A percentile compares a stretch with the other conserved stretches of the same genome.
Conservation (phyloP, 495 filamentous ascomycete genomes). For the Platismatia glauca region DNA sequence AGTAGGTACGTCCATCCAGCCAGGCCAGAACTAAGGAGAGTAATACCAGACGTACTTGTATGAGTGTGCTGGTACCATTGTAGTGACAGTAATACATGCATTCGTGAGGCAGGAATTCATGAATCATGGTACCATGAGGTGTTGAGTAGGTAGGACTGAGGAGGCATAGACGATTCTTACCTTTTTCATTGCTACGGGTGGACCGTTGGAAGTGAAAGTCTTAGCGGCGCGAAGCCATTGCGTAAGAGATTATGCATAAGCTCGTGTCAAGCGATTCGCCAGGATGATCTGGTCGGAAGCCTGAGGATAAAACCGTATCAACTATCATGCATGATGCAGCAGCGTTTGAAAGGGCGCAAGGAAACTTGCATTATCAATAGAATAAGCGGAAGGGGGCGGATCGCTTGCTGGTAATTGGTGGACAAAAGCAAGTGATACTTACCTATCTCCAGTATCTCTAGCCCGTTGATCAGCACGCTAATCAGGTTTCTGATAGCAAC, state of each 20-base stretch:
- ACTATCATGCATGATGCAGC: not conserved
- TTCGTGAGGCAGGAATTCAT: too few relatives aligned
- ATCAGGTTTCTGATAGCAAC: constrained; percentile 3
- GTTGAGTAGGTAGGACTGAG: not conserved
- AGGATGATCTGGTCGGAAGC: not conserved
- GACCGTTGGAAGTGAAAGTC: constrained; percentile 5
- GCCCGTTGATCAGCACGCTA: constrained; percentile 12
- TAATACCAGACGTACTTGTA: too few relatives aligned
- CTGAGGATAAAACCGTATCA: not conserved
- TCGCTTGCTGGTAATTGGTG: constrained; percentile 8
- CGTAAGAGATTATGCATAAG: not conserved
- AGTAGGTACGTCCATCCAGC: not conserved
- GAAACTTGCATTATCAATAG: constrained; percentile 15
- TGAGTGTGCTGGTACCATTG: too few relatives aligned
- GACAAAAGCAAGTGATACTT: not conserved
- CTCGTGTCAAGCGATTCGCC: not conserved
- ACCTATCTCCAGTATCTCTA: too few relatives aligned
- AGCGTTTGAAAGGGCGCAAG: not conserved
- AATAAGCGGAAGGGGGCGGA: not conserved
- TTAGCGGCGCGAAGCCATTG: not conserved
- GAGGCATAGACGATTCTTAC: too few relatives aligned
- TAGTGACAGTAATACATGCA: too few relatives aligned
- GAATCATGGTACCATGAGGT: not conserved
- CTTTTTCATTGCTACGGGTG: not conserved
- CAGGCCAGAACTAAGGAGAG: not conserved